Percentiles rank a stretch among this genome's conserved stretches.
Evolutionary conservation across 257 asterid species (phyloP).

Genomic region (Henckelia pumila): DNA sequence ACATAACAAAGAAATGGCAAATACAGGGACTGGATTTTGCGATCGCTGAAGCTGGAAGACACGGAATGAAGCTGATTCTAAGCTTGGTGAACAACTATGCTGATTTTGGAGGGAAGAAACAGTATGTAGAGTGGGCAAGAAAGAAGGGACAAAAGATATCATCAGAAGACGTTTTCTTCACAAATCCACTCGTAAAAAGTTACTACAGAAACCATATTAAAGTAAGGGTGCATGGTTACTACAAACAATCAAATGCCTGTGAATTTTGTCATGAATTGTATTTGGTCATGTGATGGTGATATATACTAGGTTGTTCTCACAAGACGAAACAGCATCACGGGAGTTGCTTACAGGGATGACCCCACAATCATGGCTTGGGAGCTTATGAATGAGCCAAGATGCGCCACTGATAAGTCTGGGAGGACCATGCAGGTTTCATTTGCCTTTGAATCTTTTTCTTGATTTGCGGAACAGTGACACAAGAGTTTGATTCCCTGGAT

Average conservation of each 20-base stretch:
- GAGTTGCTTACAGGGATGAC: constrained; percentile 58
- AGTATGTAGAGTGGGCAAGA: constrained; percentile 72
- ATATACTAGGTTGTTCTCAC: constrained; percentile 53
- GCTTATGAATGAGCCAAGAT: constrained; percentile 83
- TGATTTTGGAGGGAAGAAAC: constrained; percentile 55
- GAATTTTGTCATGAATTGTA: not conserved
- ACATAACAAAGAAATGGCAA: too few species aligned
- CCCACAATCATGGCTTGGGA: constrained; percentile 81
- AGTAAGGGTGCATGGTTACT: constrained; percentile 33
- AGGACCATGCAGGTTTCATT: constrained; percentile 47
- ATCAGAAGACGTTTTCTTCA: constrained; percentile 67
- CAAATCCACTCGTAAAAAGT: constrained; percentile 40
- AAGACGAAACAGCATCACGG: constrained; percentile 54
- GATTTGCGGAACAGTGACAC: too few species aligned
- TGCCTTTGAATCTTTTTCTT: not conserved
- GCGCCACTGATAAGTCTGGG: constrained; percentile 52
- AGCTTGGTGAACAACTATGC: constrained; percentile 60
- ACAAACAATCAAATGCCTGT: too few species aligned
- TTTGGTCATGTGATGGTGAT: too few species aligned
- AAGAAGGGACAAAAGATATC: constrained; percentile 32
- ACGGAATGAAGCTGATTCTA: constrained; percentile 57
- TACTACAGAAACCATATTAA: constrained; percentile 59
- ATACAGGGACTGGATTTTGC: constrained; percentile 68
- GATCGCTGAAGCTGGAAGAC: constrained; percentile 52
- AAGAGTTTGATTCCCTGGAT: too few species aligned